phyloP scores from a whole-genome alignment of 1,139 yeast genomes.

The Hansenula sp. region DNA sequence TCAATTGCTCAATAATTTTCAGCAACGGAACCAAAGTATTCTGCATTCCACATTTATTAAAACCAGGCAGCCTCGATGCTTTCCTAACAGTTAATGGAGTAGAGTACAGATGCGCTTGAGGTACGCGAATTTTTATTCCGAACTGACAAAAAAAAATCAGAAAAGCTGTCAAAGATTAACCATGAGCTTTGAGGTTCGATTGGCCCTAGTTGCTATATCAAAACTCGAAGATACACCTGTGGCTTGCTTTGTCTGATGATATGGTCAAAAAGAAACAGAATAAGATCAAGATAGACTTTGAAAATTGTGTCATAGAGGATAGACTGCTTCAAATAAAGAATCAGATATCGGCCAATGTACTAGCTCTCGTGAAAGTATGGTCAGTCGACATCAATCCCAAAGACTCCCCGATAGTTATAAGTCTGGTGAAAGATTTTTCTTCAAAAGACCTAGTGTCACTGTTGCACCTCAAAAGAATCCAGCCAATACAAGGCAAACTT shows the following conservation, averaged over 20 bases:
- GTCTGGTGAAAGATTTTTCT: constrained; percentile 10
- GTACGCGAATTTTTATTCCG: too few species aligned
- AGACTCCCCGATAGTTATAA: constrained; percentile 26
- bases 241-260: background rate
- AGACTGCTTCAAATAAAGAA: constrained; percentile 45
- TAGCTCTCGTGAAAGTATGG: constrained; percentile 52
- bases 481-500: constrained; percentile 23
- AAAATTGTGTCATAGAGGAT: constrained; percentile 42
- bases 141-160: too few species aligned
- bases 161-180: too few species aligned
- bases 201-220: too few species aligned
- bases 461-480: constrained; percentile 40
- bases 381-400: constrained; percentile 42
- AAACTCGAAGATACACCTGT: too few species aligned
- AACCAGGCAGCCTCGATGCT: too few species aligned
- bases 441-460: constrained; percentile 33
- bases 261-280: constrained; percentile 32
- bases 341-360: constrained; percentile 23
- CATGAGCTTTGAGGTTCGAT: too few species aligned
- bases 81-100: too few species aligned
- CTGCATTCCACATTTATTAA: too few species aligned
- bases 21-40: too few species aligned
- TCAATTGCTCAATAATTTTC: too few species aligned
- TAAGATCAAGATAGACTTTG: constrained; percentile 40
- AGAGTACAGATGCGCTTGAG: too few species aligned